Evolutionary conservation across 2,329 filamentous ascomycete species (phyloP).

Genomic region (Juglanconis oblonga): DNA sequence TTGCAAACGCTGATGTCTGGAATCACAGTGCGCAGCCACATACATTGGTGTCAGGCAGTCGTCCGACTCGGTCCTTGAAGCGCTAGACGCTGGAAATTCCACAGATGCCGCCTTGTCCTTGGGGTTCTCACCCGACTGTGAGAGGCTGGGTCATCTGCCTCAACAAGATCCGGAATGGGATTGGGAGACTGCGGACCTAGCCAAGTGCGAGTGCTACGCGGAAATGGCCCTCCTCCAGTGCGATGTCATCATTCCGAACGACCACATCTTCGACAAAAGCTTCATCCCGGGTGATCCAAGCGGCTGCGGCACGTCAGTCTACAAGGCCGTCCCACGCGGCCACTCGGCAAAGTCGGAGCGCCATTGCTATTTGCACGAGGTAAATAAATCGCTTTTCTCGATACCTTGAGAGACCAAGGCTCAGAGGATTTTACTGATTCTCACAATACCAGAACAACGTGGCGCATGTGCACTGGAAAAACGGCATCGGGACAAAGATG

Average conservation of each 20-base stretch:
- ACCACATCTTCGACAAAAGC: not conserved
- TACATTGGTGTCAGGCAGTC: too few species aligned
- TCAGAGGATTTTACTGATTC: too few species aligned
- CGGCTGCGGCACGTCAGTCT: not conserved
- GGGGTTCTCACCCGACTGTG: not conserved
- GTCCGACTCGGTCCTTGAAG: too few species aligned
- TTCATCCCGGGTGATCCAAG: not conserved
- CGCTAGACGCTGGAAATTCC: too few species aligned
- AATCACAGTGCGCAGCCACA: too few species aligned
- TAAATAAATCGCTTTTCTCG: too few species aligned
- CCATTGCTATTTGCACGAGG: not conserved
- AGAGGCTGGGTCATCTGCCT: not conserved
- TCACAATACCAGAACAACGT: too few species aligned
- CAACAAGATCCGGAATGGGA: not conserved
- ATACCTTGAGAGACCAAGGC: too few species aligned
- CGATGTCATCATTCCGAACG: not conserved
- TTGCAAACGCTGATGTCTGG: too few species aligned
- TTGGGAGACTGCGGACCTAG: not conserved
- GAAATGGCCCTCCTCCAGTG: not conserved
- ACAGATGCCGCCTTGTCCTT: too few species aligned
- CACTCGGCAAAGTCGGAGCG: not conserved
- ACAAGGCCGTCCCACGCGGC: not conserved
- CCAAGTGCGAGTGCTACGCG: not conserved
- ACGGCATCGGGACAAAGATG: too few species aligned
- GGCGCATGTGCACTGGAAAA: too few species aligned